Evolutionary conservation across 352 stramenopile species (phyloP), one percentile per base, ranked within the genome.

Genomic region (Phytophthora pseudosyringae): DNA sequence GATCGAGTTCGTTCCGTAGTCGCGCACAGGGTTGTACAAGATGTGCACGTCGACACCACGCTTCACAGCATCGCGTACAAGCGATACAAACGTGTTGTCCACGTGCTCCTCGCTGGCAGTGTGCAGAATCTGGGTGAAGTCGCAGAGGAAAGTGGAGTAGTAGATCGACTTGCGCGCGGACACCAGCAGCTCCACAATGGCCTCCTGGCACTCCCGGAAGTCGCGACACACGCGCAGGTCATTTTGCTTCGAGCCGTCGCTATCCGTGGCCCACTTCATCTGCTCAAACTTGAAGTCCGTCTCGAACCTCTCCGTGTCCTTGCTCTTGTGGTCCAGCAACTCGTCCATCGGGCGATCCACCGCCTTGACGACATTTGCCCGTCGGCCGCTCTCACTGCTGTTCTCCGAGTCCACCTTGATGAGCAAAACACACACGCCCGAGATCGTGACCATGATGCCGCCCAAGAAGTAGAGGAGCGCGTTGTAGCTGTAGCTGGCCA

Each of bases 71-170:
- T 78, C 73, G 5, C 80, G 61, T 11, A 93, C 46, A 36, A 84
- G 76, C 26, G 82, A 90, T 18, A 86, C 65, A 41, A 93, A 86
- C n/a, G 82, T 91, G 12, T 69, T 65, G 47, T 49, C 72, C 45
- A 52, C 67, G n/a, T 69, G 43, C 25, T 78, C 49, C 11, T 78
- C 59, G 0, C 69, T 53, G 32, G 15, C 46, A 10, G 69, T 65
- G 25, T 80, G 33, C 1, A 93, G 65, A 15, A 82, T 70, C 31
- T 90, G 84, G 7, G 58, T 85, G 43, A 90, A 91, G 58, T 93
- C 84, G 53, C 84, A 93, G 25, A 93, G 69, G 56, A 93, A 93
- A 4, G 84, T 93, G 47, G 84, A 93, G 60, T 93, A 93, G 70
- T 88, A 90, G 40, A 93, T 80, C 0, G 76, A 88, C 29, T 70